A percentile compares a stretch with the other conserved stretches of the same genome.
Conservation (phyloP, 495 filamentous ascomycete genomes). For the Tuber brumale region DNA sequence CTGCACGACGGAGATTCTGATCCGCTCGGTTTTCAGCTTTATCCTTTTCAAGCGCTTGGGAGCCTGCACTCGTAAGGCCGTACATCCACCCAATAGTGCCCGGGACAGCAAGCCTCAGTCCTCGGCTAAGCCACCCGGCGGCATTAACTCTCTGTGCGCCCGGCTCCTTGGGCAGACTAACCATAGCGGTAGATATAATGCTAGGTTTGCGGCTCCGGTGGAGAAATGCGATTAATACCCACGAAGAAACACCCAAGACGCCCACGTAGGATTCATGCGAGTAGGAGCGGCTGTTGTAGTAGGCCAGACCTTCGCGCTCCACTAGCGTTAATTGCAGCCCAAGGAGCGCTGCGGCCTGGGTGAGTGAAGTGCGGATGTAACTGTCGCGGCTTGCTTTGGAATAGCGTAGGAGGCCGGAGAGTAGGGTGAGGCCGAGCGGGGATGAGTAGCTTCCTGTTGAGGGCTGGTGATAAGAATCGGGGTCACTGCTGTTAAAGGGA, state of each 20-base stretch:
- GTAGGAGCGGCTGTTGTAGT: conserved; percentile 35
- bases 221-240: conserved; percentile 13
- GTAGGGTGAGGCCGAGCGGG: conserved; percentile 14
- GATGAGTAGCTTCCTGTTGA: conserved; percentile 12
- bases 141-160: not conserved
- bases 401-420: conserved; percentile 24
- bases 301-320: conserved; percentile 24
- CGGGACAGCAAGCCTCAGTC: conserved; percentile 1
- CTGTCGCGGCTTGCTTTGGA: conserved; percentile 13
- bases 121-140: not conserved
- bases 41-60: conserved; percentile 23
- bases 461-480: not conserved
- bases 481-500: not conserved
- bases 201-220: conserved; percentile 14
- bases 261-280: conserved; percentile 30
- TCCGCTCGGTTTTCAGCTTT: conserved; percentile 19
- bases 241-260: conserved; percentile 15
- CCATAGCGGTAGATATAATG: conserved; percentile 5
- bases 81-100: conserved; percentile 15
- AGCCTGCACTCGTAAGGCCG: conserved; percentile 24
- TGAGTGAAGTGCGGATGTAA: conserved; percentile 11
- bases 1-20: conserved; percentile 17
- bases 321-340: conserved; percentile 14
- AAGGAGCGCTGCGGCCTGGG: conserved; percentile 18
- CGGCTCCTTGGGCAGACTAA: conserved; percentile 7